A percentile compares a stretch with the other conserved stretches of the same genome.
Conservation (phyloP, 306 rosid species). For the Sophora flavescens region DNA sequence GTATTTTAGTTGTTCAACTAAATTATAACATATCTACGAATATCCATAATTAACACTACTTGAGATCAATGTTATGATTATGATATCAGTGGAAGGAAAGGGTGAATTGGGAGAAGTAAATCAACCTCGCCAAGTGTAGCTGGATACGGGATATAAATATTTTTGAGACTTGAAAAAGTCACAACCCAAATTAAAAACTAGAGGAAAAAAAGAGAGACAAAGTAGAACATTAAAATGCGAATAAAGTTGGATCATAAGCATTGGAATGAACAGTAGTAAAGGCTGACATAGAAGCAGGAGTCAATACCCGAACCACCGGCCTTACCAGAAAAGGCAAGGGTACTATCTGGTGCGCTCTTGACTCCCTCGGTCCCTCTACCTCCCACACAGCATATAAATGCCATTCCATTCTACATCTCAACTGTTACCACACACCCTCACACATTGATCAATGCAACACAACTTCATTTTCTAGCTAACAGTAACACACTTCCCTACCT, state of each 20-base stretch:
- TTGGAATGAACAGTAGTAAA: constrained; percentile 43
- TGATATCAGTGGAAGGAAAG: no score
- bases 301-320: constrained; percentile 99
- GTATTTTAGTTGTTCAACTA: no score
- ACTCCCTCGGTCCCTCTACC: constrained; percentile 76
- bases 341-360: constrained; percentile 99
- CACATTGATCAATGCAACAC: constrained; percentile 30
- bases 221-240: not conserved
- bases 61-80: no score
- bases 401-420: constrained; percentile 29
- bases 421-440: constrained; percentile 34
- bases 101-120: no score
- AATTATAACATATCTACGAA: no score
- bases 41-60: no score
- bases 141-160: no score
- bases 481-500: constrained; percentile 27
- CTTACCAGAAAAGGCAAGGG: constrained; percentile 64
- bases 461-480: constrained; percentile 20
- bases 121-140: no score
- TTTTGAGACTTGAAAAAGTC: not conserved
- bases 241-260: constrained; percentile 39
- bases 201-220: not conserved
- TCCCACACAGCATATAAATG: constrained; percentile 33
- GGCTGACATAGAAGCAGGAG: constrained; percentile 75
- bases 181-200: not conserved